Evolutionary conservation across 768 basidiomycete species (phyloP).

Genomic region (Porpolomopsis calyptriformis): DNA sequence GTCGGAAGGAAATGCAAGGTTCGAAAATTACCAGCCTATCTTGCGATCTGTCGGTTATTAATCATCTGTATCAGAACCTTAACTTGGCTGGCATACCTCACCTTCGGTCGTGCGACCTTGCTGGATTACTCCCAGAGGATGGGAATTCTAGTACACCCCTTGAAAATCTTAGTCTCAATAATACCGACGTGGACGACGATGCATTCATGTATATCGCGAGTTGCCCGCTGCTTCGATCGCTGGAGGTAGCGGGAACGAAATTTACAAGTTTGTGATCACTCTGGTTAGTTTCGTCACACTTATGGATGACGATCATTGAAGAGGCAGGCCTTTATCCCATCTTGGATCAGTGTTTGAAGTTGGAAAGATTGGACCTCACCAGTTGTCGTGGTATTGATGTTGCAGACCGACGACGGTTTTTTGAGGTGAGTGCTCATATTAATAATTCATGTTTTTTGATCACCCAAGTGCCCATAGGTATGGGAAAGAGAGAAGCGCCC

Average conservation of each 20-base stretch:
- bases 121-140: slow-evolving; percentile 33
- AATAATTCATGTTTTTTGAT: background rate
- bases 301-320: slow-evolving; percentile 14
- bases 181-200: slow-evolving; percentile 51
- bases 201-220: slow-evolving; percentile 41
- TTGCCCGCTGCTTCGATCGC: slow-evolving; percentile 36
- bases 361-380: slow-evolving; percentile 51
- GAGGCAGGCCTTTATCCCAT: slow-evolving; percentile 45
- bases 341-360: slow-evolving; percentile 43
- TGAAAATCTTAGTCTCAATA: slow-evolving; percentile 43
- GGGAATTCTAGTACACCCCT: slow-evolving; percentile 28
- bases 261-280: slow-evolving; percentile 38
- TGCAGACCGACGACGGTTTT: slow-evolving; percentile 51
- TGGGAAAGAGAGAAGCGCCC: background rate
- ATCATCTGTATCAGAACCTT: slow-evolving; percentile 30
- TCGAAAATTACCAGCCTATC: slow-evolving; percentile 6
- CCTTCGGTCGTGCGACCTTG: slow-evolving; percentile 42
- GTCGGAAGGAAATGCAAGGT: slow-evolving; percentile 56
- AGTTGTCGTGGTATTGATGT: slow-evolving; percentile 56
- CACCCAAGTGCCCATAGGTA: background rate
- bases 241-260: slow-evolving; percentile 49
- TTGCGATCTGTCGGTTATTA: background rate
- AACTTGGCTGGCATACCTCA: slow-evolving; percentile 46
- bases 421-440: slow-evolving; percentile 52
- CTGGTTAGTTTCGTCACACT: background rate